Evolutionary conservation across 805 yeast genomes (phyloP).

Genomic region (Candida germanica): DNA sequence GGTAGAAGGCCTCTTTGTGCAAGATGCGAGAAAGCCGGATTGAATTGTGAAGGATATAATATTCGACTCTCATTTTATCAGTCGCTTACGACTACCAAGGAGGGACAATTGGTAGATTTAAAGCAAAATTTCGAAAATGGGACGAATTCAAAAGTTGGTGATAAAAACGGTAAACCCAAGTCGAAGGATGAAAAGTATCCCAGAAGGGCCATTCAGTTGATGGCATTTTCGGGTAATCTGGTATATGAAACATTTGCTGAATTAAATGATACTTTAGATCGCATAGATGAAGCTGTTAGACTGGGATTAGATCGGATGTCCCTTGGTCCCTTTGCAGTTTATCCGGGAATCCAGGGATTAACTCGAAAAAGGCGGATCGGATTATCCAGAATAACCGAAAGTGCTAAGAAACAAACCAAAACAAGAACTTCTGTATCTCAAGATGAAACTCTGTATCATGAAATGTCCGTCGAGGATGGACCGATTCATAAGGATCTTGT

Average conservation of each 20-base stretch:
- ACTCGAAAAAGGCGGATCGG: neutral
- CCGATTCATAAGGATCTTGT: slow-evolving; percentile 36
- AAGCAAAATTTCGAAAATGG: no score
- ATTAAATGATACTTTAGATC: slow-evolving; percentile 36
- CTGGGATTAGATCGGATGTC: slow-evolving; percentile 5
- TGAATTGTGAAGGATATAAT: slow-evolving; percentile 49
- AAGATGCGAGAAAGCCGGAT: slow-evolving; percentile 44
- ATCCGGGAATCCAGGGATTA: slow-evolving; percentile 2
- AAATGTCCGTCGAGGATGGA: slow-evolving; percentile 4
- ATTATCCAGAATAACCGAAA: neutral
- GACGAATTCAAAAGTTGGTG: no score
- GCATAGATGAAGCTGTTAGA: slow-evolving; percentile 20
- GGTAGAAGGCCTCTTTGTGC: slow-evolving; percentile 42
- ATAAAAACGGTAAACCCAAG: neutral
- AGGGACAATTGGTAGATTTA: slow-evolving; percentile 17
- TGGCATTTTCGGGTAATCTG: slow-evolving; percentile 34
- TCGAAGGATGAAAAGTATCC: slow-evolving; percentile 29
- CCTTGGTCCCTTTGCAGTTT: slow-evolving; percentile 27
- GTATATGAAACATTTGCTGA: slow-evolving; percentile 37
- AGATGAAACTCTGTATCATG: neutral
- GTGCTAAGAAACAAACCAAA: neutral
- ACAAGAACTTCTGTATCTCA: neutral
- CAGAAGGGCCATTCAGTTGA: slow-evolving; percentile 45
- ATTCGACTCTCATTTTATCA: slow-evolving; percentile 48
- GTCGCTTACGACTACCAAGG: slow-evolving; percentile 29